Evolutionary conservation across 2,329 filamentous ascomycete species (phyloP).

Genomic region (Stagonosporopsis rhizophila): DNA sequence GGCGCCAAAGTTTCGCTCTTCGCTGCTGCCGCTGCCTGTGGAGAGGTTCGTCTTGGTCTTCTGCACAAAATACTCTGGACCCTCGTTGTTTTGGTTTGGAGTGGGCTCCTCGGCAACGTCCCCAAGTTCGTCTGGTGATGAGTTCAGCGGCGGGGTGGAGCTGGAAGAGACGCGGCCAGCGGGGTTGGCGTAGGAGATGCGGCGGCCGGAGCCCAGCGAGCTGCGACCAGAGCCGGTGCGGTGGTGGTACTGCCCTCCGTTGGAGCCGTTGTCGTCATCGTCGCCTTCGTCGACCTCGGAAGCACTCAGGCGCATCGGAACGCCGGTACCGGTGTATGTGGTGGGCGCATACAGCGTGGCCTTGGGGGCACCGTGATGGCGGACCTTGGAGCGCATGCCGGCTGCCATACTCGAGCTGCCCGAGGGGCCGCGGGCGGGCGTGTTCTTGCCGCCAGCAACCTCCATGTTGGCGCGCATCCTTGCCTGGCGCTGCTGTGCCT

Average conservation of each 20-base stretch:
- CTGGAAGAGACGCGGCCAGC: constrained; percentile 58
- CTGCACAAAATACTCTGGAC: constrained; percentile 51
- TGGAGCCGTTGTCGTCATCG: constrained; percentile 70
- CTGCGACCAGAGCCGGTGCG: constrained; percentile 77
- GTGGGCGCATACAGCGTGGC: constrained; percentile 80
- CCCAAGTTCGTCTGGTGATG: constrained; percentile 47
- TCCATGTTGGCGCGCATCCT: constrained; percentile 87
- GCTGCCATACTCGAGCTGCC: constrained; percentile 47
- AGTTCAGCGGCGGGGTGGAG: constrained; percentile 61
- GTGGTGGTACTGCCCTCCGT: constrained; percentile 62
- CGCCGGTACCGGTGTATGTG: constrained; percentile 77
- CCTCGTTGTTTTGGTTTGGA: constrained; percentile 51
- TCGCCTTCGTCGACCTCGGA: constrained; percentile 92
- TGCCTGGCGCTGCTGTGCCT: constrained; percentile 83
- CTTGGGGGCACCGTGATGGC: constrained; percentile 82
- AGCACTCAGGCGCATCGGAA: constrained; percentile 91
- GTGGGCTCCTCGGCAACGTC: constrained; percentile 55
- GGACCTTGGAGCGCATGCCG: constrained; percentile 80
- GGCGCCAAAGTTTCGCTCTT: constrained; percentile 60
- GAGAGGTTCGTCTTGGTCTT: constrained; percentile 51
- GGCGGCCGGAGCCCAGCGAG: constrained; percentile 59
- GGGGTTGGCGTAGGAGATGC: constrained; percentile 48
- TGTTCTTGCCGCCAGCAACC: constrained; percentile 69
- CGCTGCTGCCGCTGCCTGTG: constrained; percentile 53
- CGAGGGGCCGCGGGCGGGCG: constrained; percentile 48